Percentiles rank a stretch among this genome's conserved stretches.
These are phyloP conservation scores for Trichosporon faecale DNA, from an alignment of 1,284 basidiomycete genomes.

Conservation along the genomic window DNA sequence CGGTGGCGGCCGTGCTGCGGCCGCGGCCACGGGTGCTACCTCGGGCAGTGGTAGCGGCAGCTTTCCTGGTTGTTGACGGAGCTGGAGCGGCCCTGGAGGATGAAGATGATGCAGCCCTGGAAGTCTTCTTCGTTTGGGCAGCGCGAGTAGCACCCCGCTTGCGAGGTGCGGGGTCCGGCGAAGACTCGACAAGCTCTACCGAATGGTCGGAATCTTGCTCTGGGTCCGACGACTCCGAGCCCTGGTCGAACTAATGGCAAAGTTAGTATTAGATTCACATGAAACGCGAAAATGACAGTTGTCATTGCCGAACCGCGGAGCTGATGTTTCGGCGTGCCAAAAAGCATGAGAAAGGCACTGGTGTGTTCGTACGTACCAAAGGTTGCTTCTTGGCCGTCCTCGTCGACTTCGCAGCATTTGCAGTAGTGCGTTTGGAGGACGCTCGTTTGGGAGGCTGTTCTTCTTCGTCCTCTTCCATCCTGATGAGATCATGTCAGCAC, in stretches of 20 bases:
- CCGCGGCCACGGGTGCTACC: not conserved
- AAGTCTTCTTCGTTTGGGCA: not conserved
- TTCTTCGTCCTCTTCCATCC: constrained; percentile 13
- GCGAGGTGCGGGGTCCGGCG: constrained; percentile 1
- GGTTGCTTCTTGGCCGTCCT: constrained; percentile 11
- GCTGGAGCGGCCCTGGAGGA: not conserved
- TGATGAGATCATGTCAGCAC: not conserved
- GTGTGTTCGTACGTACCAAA: not conserved
- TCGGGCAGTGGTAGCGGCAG: not conserved
- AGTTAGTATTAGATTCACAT: constrained; percentile 5
- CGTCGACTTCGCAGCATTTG: not conserved
- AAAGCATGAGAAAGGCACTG: not conserved
- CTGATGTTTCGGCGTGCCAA: not conserved
- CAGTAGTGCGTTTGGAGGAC: not conserved
- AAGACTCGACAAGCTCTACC: not conserved
- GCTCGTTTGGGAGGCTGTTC: not conserved
- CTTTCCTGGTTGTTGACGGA: not conserved
- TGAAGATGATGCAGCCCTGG: not conserved
- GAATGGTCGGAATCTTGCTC: not conserved
- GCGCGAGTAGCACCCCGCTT: not conserved
- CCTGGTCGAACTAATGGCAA: constrained; percentile 14
- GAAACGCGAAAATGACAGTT: not conserved
- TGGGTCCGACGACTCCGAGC: constrained; percentile 12
- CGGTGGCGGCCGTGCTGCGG: not conserved
- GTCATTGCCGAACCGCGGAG: not conserved